Percentiles rank a stretch among this genome's conserved stretches.
Conservation (phyloP, 495 filamentous ascomycete genomes). For the Poronia punctata region DNA sequence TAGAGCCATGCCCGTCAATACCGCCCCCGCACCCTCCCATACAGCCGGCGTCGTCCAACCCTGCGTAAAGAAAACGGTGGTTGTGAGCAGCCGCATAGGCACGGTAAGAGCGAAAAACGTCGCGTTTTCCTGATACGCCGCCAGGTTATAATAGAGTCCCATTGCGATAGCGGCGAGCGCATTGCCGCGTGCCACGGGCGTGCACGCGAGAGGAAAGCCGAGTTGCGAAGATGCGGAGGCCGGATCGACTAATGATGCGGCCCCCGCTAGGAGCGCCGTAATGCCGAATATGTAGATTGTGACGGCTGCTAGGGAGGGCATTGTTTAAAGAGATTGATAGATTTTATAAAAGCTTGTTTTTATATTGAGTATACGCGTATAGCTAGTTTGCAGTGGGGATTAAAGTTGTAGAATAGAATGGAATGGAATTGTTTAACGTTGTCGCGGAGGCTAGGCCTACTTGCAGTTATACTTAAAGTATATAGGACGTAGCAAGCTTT, state of each 20-base stretch:
- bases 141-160: constrained; percentile 15
- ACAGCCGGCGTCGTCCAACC: constrained; percentile 10
- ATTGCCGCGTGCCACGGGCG: constrained; percentile 1
- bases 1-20: constrained; percentile 8
- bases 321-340: constrained; percentile 1
- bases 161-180: constrained; percentile 15
- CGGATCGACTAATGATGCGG: constrained; percentile 2
- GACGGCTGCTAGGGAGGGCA: constrained; percentile 12
- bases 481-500: too few relatives aligned
- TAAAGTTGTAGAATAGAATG: too few relatives aligned
- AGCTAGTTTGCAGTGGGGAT: too few relatives aligned
- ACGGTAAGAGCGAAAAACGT: constrained; percentile 10
- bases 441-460: too few relatives aligned
- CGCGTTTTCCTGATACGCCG: constrained; percentile 15
- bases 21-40: constrained; percentile 14
- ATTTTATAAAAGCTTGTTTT: too few relatives aligned
- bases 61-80: constrained; percentile 9
- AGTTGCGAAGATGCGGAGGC: constrained; percentile 2
- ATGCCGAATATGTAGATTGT: constrained; percentile 12
- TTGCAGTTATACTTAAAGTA: too few relatives aligned
- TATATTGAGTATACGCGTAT: too few relatives aligned
- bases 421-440: too few relatives aligned
- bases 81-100: constrained; percentile 16
- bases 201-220: constrained; percentile 2
- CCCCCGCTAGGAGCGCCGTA: constrained; percentile 10